Percentiles rank a stretch among this genome's conserved stretches.
These are phyloP conservation scores for Marasmius fiardii DNA, from an alignment of 1,284 basidiomycete genomes.

Conservation along the genomic window DNA sequence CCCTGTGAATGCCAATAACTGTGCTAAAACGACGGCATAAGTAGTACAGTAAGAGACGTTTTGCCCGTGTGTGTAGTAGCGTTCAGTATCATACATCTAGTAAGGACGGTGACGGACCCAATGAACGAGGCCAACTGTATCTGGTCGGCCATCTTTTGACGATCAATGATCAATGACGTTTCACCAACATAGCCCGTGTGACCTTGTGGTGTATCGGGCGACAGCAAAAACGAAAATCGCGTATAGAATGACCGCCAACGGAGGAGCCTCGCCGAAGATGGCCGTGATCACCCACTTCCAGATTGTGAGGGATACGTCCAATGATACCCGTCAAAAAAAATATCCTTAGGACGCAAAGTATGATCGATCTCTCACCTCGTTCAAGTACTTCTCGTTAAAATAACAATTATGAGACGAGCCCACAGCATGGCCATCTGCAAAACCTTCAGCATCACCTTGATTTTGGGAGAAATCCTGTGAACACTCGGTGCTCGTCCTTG, in stretches of 20 bases:
- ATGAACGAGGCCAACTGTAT: too few species aligned
- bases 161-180: too few species aligned
- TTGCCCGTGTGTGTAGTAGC: too few species aligned
- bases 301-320: constrained; percentile 12
- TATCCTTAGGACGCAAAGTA: too few species aligned
- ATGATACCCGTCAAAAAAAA: too few species aligned
- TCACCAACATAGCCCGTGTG: too few species aligned
- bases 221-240: constrained; percentile 1
- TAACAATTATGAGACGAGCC: constrained; percentile 13
- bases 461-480: constrained; percentile 15
- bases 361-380: constrained; percentile 8
- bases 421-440: constrained; percentile 4
- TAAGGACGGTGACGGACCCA: too few species aligned
- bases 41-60: too few species aligned
- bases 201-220: background rate
- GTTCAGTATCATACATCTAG: too few species aligned
- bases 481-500: constrained; percentile 4
- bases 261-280: constrained; percentile 17
- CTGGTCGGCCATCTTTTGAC: too few species aligned
- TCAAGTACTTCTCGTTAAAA: constrained; percentile 15
- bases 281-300: constrained; percentile 19
- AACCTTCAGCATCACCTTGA: constrained; percentile 7
- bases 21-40: too few species aligned
- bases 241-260: constrained; percentile 8
- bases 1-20: too few species aligned